Percentiles rank a stretch among this genome's conserved stretches.
phyloP scores from a whole-genome alignment of 2,329 filamentous ascomycete species.

The Fusarium sp. region DNA sequence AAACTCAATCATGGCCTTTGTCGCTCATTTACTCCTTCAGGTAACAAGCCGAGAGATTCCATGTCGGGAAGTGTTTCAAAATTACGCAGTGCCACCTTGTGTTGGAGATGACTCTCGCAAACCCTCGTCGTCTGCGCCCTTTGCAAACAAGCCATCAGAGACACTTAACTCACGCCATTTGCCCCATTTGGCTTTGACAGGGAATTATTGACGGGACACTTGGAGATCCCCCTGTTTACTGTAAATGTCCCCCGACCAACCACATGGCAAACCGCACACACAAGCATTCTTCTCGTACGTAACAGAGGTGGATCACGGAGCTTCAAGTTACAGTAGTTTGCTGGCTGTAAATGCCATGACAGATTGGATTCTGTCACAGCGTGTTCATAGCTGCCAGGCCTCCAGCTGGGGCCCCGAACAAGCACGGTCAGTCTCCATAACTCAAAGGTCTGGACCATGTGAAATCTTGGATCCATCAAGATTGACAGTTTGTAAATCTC shows the following conservation, averaged over 20 bases:
- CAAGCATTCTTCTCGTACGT: constrained; percentile 1
- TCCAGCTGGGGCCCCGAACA: background rate
- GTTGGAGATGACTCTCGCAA: background rate
- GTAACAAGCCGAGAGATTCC: background rate
- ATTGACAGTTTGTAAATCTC: background rate
- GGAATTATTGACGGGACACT: background rate
- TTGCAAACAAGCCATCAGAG: background rate
- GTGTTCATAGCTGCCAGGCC: background rate
- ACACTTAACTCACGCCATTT: constrained; percentile 1
- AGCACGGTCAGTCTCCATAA: constrained; percentile 4
- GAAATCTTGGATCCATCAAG: background rate
- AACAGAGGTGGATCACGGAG: background rate
- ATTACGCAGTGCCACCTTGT: constrained; percentile 1
- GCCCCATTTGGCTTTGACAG: background rate
- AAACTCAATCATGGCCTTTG: background rate
- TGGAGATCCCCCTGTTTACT: background rate
- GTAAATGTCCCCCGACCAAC: background rate
- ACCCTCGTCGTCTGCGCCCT: background rate
- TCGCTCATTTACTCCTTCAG: background rate
- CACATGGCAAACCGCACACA: background rate
- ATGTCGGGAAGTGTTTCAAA: background rate
- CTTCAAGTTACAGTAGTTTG: background rate
- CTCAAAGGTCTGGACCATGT: background rate
- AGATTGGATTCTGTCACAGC: constrained; percentile 22
- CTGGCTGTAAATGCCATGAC: constrained; percentile 10